phyloP scores from a whole-genome alignment of 805 yeast species.

The Candida ovalis region DNA sequence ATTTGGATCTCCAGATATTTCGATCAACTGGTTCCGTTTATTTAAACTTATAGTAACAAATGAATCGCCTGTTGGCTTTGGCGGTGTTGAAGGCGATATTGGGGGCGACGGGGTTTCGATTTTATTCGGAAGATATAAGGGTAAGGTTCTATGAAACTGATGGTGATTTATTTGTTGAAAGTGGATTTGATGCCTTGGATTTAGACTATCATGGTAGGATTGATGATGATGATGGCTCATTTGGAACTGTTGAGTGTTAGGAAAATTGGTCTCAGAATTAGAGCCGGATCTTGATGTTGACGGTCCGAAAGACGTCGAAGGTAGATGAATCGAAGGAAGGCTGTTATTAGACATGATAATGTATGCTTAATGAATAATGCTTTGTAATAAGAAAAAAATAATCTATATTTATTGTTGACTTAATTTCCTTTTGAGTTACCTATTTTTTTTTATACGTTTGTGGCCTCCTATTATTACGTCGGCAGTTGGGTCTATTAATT shows the following conservation, averaged over 20 bases:
- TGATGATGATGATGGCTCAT: not conserved
- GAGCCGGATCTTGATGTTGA: not conserved
- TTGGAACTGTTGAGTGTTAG: not conserved
- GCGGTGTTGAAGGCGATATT: not conserved
- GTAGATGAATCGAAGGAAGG: not conserved
- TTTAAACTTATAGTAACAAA: constrained; percentile 16
- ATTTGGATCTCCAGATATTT: constrained; percentile 12
- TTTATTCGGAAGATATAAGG: not conserved
- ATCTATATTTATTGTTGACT: too few species aligned
- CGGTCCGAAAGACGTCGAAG: not conserved
- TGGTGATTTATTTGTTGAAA: not conserved
- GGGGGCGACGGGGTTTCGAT: not conserved
- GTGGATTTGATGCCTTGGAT: not conserved
- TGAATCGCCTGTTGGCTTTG: constrained; percentile 1
- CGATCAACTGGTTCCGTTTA: constrained; percentile 15
- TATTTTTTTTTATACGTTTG: too few species aligned
- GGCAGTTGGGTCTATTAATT: too few species aligned
- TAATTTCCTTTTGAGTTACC: too few species aligned
- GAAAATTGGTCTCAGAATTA: not conserved
- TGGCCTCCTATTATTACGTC: too few species aligned
- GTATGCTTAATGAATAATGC: not conserved
- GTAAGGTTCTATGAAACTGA: not conserved
- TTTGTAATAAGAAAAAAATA: not conserved
- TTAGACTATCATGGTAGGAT: not conserved
- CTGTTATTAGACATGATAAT: not conserved